Percentiles rank a stretch among this genome's conserved stretches.
phyloP scores from a whole-genome alignment of 2,329 filamentous ascomycete species.

The Epichloe uncinata region DNA sequence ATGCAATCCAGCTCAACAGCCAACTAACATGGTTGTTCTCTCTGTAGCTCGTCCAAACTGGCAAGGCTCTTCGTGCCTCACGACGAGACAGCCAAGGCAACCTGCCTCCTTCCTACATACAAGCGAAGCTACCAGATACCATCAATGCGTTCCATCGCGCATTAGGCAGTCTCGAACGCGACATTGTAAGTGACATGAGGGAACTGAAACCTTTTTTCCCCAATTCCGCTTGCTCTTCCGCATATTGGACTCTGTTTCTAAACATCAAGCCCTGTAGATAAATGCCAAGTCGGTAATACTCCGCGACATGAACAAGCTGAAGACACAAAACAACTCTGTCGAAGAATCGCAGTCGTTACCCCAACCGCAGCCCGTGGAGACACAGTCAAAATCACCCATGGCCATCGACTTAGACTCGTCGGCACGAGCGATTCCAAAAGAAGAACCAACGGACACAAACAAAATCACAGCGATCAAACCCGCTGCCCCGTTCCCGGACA shows the following conservation, averaged over 20 bases:
- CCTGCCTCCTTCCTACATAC: conserved; percentile 20
- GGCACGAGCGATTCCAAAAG: conserved; percentile 13
- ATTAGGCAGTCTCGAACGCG: conserved; percentile 41
- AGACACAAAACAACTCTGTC: conserved; percentile 14
- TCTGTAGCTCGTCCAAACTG: conserved; percentile 42
- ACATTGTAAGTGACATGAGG: conserved; percentile 34
- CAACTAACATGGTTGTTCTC: not conserved
- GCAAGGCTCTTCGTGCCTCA: conserved; percentile 41
- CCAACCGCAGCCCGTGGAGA: conserved; percentile 18
- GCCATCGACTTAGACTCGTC: conserved; percentile 25
- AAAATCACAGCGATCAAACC: conserved; percentile 19
- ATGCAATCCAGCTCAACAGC: not conserved
- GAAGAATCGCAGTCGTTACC: conserved; percentile 4
- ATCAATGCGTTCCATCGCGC: conserved; percentile 36
- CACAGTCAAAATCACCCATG: conserved; percentile 23
- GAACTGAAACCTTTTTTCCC: not conserved
- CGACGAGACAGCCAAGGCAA: conserved; percentile 31
- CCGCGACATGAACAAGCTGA: conserved; percentile 36
- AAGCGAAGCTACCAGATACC: conserved; percentile 32
- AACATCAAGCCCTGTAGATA: conserved; percentile 14
- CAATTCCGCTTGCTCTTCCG: not conserved
- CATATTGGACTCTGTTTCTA: not conserved
- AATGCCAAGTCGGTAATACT: conserved; percentile 40
- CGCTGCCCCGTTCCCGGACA: conserved; percentile 42
- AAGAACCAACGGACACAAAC: conserved; percentile 19